A percentile compares a stretch with the other conserved stretches of the same genome.
These are phyloP conservation scores for Pseudogymnoascus verrucosus DNA, from an alignment of 2,329 filamentous ascomycete genomes.

Conservation along the genomic window DNA sequence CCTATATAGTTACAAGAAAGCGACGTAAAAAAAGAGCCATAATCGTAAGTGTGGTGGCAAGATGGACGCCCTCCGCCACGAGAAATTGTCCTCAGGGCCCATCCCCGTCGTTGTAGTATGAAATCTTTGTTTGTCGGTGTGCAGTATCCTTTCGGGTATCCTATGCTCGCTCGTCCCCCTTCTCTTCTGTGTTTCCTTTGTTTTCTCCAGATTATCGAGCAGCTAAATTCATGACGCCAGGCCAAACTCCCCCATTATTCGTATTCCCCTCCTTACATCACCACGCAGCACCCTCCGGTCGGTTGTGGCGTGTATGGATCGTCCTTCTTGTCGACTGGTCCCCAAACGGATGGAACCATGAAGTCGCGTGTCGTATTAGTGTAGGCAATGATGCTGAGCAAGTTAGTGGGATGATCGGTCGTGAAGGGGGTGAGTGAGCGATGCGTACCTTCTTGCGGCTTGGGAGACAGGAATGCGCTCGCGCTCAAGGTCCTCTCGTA, in stretches of 20 bases:
- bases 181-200: background rate
- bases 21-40: constrained; percentile 22
- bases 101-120: background rate
- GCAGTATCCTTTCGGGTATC: constrained; percentile 4
- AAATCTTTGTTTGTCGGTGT: background rate
- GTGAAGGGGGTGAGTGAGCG: constrained; percentile 7
- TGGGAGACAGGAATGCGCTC: constrained; percentile 94
- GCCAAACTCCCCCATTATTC: constrained; percentile 2
- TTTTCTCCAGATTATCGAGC: background rate
- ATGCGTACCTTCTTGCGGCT: constrained; percentile 72
- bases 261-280: constrained; percentile 59
- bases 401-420: constrained; percentile 9
- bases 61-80: background rate
- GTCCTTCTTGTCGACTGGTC: constrained; percentile 84
- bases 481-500: constrained; percentile 92
- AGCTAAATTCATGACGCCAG: constrained; percentile 1
- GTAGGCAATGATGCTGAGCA: constrained; percentile 82
- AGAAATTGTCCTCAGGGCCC: background rate
- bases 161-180: background rate
- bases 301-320: constrained; percentile 98
- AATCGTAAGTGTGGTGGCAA: constrained; percentile 16
- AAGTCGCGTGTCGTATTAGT: constrained; percentile 97
- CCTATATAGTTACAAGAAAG: constrained; percentile 6
- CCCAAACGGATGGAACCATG: constrained; percentile 99
- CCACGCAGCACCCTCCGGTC: constrained; percentile 82